Conservation (phyloP, 1,139 yeast genomes). For the Lodderomyces oxycetoniae region DNA sequence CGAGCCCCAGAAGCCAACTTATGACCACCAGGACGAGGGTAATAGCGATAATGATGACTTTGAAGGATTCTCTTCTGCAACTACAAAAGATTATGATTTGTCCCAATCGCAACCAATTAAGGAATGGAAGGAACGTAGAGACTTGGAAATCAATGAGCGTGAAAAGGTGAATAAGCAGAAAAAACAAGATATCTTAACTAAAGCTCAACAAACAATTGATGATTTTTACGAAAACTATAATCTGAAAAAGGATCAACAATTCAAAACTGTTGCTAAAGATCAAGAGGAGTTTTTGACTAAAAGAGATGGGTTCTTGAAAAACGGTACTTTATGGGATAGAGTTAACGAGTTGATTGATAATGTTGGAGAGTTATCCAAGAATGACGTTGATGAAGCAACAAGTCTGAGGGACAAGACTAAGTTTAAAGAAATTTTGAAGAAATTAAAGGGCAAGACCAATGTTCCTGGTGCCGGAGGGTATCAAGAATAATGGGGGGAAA, state of each 20-base stretch:
- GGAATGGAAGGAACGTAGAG: constrained; percentile 85
- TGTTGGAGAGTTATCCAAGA: constrained; percentile 27
- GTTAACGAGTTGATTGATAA: constrained; percentile 47
- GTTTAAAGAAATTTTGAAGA: constrained; percentile 62
- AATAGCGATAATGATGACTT: constrained; percentile 19
- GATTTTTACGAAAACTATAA: constrained; percentile 94
- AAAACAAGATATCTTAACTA: constrained; percentile 62
- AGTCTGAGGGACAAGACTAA: constrained; percentile 57
- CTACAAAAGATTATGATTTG: constrained; percentile 15
- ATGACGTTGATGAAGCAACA: constrained; percentile 25
- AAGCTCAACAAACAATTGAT: constrained; percentile 85
- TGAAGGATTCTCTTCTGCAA: constrained; percentile 21
- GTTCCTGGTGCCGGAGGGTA: constrained; percentile 61
- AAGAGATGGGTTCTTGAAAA: constrained; percentile 74
- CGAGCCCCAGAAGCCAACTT: constrained; percentile 3
- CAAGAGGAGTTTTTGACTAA: constrained; percentile 70
- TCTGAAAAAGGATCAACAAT: constrained; percentile 70
- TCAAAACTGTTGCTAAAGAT: constrained; percentile 59
- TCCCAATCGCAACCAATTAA: constrained; percentile 55
- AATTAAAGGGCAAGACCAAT: constrained; percentile 61
- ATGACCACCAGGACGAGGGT: constrained; percentile 11
- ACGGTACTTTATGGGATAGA: constrained; percentile 87
- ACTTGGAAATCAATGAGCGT: constrained; percentile 73
- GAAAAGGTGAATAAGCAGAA: constrained; percentile 69
- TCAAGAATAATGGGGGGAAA: constrained; percentile 10